Base-by-base conservation (phyloP, 805 yeast species). In the Candida alai region DNA sequence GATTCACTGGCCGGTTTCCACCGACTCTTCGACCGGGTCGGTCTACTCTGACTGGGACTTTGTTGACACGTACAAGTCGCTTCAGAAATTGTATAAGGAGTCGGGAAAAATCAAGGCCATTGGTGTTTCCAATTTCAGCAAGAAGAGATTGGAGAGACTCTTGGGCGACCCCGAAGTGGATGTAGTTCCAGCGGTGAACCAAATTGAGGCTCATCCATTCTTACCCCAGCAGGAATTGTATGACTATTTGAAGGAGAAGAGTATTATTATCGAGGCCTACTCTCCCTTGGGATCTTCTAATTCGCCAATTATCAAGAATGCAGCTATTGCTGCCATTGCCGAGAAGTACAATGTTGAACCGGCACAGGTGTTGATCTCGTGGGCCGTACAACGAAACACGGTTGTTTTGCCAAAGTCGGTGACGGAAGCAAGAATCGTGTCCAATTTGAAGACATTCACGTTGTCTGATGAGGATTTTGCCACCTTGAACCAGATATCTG, bases 91-190 rank as follows among this genome's bases (percentile, higher is more conserved):
- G 60, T 58, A 60, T 30, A 56, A 60, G 45, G 65, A 18, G 28
- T 68, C 66, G 30, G 87, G 88, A 3, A 68, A 75, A 52, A 67
- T 75, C 18, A 74, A 68, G 46, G 75, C 88, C 16, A 73, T 85
- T 54, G 95, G 95, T 45, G 84, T 85, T 26, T 80, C 89, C 23
- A 85, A 85, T 62, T 76, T 79, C 54, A 70, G 84, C 13, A 58
- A 72, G 18, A 69, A 63, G 36, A 52, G 48, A 34, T 40, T 54
- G 30, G 43, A 70, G 39, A 67, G 58, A 32, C 60, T 84, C 39
- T 63, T 82, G 34, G 58, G 58, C 8, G 62, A 60, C 28, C 70
- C 74, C 32, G 67, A 65, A 27, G 73, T 70, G 35, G 72, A 61
- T 24, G 54, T 74, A 32, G 70, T 67, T 20, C 95, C 95, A 4